Evolutionary conservation across 2,329 filamentous ascomycete species (phyloP).

Genomic region (Pleurostoma richardsiae): DNA sequence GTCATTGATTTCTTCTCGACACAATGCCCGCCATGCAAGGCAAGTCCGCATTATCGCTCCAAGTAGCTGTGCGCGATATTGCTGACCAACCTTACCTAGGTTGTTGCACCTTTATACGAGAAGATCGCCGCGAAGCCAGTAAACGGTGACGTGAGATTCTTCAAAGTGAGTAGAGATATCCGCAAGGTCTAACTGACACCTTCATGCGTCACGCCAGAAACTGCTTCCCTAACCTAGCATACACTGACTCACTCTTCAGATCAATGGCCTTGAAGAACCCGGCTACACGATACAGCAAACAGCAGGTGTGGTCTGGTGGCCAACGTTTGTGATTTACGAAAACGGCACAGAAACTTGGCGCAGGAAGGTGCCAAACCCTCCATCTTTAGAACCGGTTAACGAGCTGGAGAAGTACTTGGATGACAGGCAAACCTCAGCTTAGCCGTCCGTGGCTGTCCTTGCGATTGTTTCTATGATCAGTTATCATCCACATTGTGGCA

Average conservation of each 20-base stretch:
- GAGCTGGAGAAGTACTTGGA: background rate
- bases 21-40: background rate
- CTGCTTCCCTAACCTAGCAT: background rate
- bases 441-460: too few relatives aligned
- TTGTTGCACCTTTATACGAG: background rate
- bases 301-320: background rate
- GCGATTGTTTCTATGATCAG: too few relatives aligned
- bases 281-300: background rate
- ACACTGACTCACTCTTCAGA: background rate
- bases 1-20: background rate
- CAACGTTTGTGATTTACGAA: background rate
- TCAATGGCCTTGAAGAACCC: background rate
- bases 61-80: background rate
- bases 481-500: too few relatives aligned
- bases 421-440: background rate
- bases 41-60: background rate
- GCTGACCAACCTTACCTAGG: background rate
- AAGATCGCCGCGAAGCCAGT: background rate
- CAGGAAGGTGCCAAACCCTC: background rate
- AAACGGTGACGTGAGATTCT: background rate
- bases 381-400: background rate
- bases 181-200: background rate
- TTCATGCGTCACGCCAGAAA: too few relatives aligned
- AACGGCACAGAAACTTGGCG: background rate
- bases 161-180: background rate